These are phyloP conservation scores for Mucor circinelloides DNA, from an alignment of 371 early-diverging fungal genomes.

Conservation along the genomic window DNA sequence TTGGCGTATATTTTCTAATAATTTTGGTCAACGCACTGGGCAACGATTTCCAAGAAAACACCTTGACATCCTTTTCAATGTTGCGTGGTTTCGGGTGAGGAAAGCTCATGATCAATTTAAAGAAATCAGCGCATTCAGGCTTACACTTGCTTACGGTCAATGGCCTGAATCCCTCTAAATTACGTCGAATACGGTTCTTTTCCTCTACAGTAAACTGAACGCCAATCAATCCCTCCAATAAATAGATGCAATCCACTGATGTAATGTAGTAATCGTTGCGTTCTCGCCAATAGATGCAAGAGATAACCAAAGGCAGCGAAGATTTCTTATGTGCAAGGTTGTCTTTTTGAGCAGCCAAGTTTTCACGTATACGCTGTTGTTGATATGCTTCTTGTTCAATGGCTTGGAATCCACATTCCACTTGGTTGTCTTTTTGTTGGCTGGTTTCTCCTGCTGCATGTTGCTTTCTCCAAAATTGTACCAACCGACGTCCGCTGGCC, in stretches of 20 bases:
- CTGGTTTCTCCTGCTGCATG: conserved; percentile 32
- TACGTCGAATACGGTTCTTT: conserved; percentile 84
- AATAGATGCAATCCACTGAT: conserved; percentile 76
- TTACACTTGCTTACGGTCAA: conserved; percentile 76
- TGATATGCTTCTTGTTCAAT: conserved; percentile 21
- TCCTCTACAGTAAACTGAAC: conserved; percentile 78
- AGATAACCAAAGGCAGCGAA: conserved; percentile 60
- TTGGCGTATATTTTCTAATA: conserved; percentile 66
- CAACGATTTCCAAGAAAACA: conserved; percentile 75
- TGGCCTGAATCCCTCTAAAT: conserved; percentile 80
- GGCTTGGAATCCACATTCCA: conserved; percentile 19
- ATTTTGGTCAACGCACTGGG: conserved; percentile 73
- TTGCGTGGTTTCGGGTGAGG: conserved; percentile 83
- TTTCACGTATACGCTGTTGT: conserved; percentile 18
- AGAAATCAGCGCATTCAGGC: conserved; percentile 69
- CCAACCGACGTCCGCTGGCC: conserved; percentile 67
- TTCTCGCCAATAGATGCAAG: conserved; percentile 82
- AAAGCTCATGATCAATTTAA: conserved; percentile 80
- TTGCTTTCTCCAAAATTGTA: conserved; percentile 71
- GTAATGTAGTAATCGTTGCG: conserved; percentile 76
- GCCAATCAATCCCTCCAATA: conserved; percentile 73
- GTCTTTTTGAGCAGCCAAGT: conserved; percentile 12
- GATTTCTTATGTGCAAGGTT: background rate
- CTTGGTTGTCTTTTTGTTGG: background rate
- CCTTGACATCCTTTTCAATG: conserved; percentile 87